Evolutionary conservation across 1,139 yeast species (phyloP).

Genomic region (Protomyces arabidopsidicola): DNA sequence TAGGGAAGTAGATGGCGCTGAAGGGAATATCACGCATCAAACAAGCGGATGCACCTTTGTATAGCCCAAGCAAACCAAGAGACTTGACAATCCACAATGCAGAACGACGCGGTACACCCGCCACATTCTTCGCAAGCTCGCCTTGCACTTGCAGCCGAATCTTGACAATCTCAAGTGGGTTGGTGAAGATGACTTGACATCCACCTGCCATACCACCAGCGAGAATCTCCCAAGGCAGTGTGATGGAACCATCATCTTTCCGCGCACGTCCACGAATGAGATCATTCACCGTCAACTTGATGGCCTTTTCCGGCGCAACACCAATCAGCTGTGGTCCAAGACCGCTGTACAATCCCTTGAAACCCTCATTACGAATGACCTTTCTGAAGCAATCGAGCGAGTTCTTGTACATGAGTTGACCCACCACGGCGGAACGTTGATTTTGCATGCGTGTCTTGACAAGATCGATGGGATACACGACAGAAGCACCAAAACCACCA

Average conservation of each 20-base stretch:
- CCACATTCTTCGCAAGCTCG: slow-evolving; percentile 49
- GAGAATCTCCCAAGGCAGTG: slow-evolving; percentile 66
- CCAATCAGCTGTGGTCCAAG: slow-evolving; percentile 92
- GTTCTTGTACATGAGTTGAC: slow-evolving; percentile 58
- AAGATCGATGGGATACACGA: slow-evolving; percentile 95
- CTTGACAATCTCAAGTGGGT: slow-evolving; percentile 93
- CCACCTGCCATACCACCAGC: slow-evolving; percentile 97
- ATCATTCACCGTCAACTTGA: slow-evolving; percentile 91
- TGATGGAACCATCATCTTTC: slow-evolving; percentile 51
- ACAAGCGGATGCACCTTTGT: slow-evolving; percentile 91
- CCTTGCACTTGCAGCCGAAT: slow-evolving; percentile 95
- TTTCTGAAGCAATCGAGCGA: slow-evolving; percentile 82
- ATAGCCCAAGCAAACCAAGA: slow-evolving; percentile 78
- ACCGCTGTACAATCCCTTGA: slow-evolving; percentile 87
- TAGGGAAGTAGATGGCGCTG: slow-evolving; percentile 94
- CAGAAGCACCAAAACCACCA: slow-evolving; percentile 96
- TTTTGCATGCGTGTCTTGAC: slow-evolving; percentile 98
- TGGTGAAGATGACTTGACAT: slow-evolving; percentile 92
- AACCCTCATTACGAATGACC: slow-evolving; percentile 71
- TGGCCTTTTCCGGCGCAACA: slow-evolving; percentile 98
- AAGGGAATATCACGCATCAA: slow-evolving; percentile 92
- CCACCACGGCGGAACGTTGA: slow-evolving; percentile 64
- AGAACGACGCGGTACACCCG: slow-evolving; percentile 44
- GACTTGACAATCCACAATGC: slow-evolving; percentile 73
- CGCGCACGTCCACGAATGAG: slow-evolving; percentile 72